Evolutionary conservation across 768 basidiomycete species (phyloP).

Genomic region (Amanita phalloides): DNA sequence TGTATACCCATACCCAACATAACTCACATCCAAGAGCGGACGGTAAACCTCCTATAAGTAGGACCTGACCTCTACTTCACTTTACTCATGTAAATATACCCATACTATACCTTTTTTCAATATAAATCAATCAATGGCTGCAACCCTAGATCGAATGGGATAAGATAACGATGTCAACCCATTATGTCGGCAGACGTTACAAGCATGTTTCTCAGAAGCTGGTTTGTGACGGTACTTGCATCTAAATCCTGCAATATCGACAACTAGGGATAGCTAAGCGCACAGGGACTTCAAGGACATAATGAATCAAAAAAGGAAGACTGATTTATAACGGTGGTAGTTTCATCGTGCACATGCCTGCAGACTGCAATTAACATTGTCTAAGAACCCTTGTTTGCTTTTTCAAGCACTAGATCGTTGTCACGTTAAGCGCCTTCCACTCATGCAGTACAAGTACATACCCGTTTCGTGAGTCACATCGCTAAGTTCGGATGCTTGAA

Average conservation of each 20-base stretch:
- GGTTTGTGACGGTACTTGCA: not conserved
- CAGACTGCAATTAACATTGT: not conserved
- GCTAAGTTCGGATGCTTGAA: conserved; percentile 73
- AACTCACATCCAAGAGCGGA: not conserved
- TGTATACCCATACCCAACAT: not conserved
- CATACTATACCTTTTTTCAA: too few species aligned
- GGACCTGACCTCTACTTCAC: not conserved
- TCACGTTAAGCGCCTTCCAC: not conserved
- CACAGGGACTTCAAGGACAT: not conserved
- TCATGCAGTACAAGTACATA: conserved; percentile 25
- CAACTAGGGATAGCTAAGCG: not conserved
- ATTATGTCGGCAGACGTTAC: not conserved
- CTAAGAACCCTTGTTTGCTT: conserved; percentile 1
- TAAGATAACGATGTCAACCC: not conserved
- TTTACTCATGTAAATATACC: not conserved
- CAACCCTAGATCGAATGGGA: not conserved
- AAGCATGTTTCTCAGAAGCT: not conserved
- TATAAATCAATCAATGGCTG: not conserved
- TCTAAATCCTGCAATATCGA: not conserved
- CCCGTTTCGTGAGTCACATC: conserved; percentile 68
- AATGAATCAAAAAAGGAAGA: not conserved
- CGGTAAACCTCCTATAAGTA: not conserved
- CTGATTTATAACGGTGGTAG: not conserved
- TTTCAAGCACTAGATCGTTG: not conserved
- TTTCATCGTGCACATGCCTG: not conserved